These are phyloP conservation scores for Trametes sanguinea DNA, from an alignment of 768 basidiomycete species.

Conservation along the genomic window DNA sequence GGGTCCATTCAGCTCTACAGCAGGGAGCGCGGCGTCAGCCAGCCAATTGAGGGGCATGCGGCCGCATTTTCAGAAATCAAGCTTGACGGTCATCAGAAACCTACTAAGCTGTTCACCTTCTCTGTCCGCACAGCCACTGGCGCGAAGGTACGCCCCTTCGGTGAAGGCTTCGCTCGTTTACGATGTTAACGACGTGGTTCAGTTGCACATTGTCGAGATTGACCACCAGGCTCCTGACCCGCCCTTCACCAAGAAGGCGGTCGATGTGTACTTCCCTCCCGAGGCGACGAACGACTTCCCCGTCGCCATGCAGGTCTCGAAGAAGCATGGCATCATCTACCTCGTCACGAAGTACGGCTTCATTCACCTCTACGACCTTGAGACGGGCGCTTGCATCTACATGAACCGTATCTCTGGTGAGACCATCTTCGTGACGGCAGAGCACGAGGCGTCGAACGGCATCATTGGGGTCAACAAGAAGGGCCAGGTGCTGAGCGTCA, in stretches of 20 bases:
- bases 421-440: constrained; percentile 98
- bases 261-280: constrained; percentile 98
- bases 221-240: constrained; percentile 93
- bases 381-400: constrained; percentile 95
- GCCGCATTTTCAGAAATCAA: constrained; percentile 94
- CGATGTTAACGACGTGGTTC: not conserved
- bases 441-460: constrained; percentile 91
- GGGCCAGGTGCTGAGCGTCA: constrained; percentile 96
- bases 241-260: constrained; percentile 94
- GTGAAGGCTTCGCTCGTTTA: not conserved
- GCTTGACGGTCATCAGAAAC: constrained; percentile 81
- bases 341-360: constrained; percentile 99
- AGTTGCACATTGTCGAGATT: constrained; percentile 99
- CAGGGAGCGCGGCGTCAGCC: constrained; percentile 87
- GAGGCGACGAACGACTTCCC: constrained; percentile 99
- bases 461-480: constrained; percentile 99
- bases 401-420: constrained; percentile 99
- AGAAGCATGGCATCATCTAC: constrained; percentile 95
- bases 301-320: constrained; percentile 98
- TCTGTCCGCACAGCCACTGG: constrained; percentile 95
- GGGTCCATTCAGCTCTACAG: constrained; percentile 98
- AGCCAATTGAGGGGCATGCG: constrained; percentile 98
- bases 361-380: constrained; percentile 98
- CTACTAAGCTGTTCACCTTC: constrained; percentile 93
- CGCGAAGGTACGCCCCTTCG: constrained; percentile 71